A percentile compares a stretch with the other conserved stretches of the same genome.
Evolutionary conservation across 306 rosid species (phyloP).

Genomic region (Fragaria iinumae): DNA sequence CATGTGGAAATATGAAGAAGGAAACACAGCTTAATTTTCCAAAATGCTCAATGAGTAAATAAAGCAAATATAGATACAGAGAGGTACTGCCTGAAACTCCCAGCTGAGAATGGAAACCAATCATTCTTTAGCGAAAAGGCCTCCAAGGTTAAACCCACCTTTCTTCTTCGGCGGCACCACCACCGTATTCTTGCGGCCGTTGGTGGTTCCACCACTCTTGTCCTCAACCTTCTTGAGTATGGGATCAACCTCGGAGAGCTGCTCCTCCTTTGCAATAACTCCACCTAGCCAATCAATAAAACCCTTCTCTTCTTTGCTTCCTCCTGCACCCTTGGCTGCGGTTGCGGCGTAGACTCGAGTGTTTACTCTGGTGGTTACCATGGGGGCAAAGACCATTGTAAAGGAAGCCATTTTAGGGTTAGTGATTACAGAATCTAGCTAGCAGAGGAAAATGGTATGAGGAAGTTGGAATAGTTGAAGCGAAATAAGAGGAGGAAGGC

Average conservation of each 20-base stretch:
- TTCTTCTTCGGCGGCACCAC: slow-evolving; percentile 71
- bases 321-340: slow-evolving; percentile 53
- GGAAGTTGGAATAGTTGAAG: background rate
- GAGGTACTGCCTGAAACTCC: background rate
- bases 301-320: slow-evolving; percentile 65
- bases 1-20: slow-evolving; percentile 19
- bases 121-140: slow-evolving; percentile 71
- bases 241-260: slow-evolving; percentile 70
- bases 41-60: slow-evolving; percentile 16
- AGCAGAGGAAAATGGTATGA: background rate
- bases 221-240: slow-evolving; percentile 78
- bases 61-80: slow-evolving; percentile 23
- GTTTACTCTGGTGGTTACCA: slow-evolving; percentile 33
- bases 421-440: background rate
- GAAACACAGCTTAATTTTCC: slow-evolving; percentile 25
- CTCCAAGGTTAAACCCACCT: slow-evolving; percentile 60
- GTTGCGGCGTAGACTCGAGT: slow-evolving; percentile 57
- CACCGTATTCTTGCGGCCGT: slow-evolving; percentile 50
- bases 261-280: slow-evolving; percentile 69
- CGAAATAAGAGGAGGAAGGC: slow-evolving; percentile 10
- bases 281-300: slow-evolving; percentile 70
- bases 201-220: slow-evolving; percentile 35
- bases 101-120: background rate
- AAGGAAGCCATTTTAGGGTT: slow-evolving; percentile 60
- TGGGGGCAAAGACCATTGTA: slow-evolving; percentile 56